Evolutionary conservation across 306 rosid genomes (phyloP).

Genomic region (Notholithocarpus densiflorus): DNA sequence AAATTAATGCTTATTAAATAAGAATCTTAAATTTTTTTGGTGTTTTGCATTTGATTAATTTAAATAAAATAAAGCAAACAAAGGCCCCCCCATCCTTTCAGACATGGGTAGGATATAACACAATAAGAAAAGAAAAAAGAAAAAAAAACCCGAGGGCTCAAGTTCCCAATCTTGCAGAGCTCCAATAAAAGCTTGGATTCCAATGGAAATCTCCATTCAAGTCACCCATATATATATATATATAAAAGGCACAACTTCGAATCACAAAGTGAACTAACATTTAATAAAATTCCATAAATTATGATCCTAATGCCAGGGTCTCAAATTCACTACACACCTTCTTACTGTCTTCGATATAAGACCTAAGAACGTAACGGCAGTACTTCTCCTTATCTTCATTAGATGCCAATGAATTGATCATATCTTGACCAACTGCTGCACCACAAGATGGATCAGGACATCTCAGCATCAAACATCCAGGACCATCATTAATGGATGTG

Average conservation of each 20-base stretch:
- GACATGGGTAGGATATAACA: too few species aligned
- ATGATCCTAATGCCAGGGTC: constrained; percentile 4
- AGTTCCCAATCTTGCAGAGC: too few species aligned
- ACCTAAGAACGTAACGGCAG: constrained; percentile 63
- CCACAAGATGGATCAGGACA: constrained; percentile 79
- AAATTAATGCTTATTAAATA: too few species aligned
- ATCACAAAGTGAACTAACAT: not conserved
- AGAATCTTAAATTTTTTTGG: too few species aligned
- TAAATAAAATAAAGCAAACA: too few species aligned
- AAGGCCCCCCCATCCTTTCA: too few species aligned
- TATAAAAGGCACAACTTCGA: not conserved
- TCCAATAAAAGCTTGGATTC: too few species aligned
- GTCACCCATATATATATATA: too few species aligned
- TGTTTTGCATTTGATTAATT: too few species aligned
- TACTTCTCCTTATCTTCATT: constrained; percentile 55
- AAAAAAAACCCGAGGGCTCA: too few species aligned
- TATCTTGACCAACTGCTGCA: constrained; percentile 68
- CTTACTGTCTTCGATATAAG: constrained; percentile 71
- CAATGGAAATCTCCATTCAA: too few species aligned
- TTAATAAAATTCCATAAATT: not conserved
- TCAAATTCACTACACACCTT: constrained; percentile 33
- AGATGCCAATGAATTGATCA: constrained; percentile 49
- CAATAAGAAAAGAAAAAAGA: too few species aligned
- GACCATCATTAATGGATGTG: constrained; percentile 73
- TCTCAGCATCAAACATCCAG: constrained; percentile 75